Evolutionary conservation across 495 filamentous ascomycete genomes (phyloP), one percentile per base, ranked within the genome.

Genomic region (Penicillium lividum): DNA sequence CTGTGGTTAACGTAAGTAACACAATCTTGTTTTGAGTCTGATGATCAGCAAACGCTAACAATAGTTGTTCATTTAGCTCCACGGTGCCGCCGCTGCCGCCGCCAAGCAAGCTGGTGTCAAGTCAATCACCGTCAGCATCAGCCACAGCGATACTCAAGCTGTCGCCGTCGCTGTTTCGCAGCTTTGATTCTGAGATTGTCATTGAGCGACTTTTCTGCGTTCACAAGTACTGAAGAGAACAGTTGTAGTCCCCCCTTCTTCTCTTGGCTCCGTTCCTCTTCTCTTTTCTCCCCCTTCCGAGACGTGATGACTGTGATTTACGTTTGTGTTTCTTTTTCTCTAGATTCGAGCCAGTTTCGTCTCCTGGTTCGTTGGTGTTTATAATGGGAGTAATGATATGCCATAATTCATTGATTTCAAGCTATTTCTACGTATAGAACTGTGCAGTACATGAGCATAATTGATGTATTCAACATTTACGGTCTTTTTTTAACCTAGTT

Each of bases 141-240:
- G 92, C 59, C 95, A 99, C 70, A 93, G 86, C 43, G 93, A 97
- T 62, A 83, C 80, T 33, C 93, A 98, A 72, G 91, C 93, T 51
- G 90, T 97, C 60, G 94, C 94, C 33, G 88, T 99, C 68, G 94
- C 95, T 3, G 86, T 94, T 47, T 85, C 90, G n/a, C 83, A 82
- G 33, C 88, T 91, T 58, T 89, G 82, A 74, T 51, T 34, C 27
- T 57, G 27, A 27, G 47, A 36, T 52, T 54, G 29, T 34, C 31
- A 22, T 52, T 38, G 11, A 52, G 49, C 31, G 5, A 22, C 28
- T 33, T 34, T 38, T 16, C 44, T 36, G 30, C 44, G 49, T 31
- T 55, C 33, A 55, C 51, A 60, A 33, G 34, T 36, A 46, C 27
- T 36, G 51, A 46, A 36, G n/a, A 42, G 28, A 47, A 42, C 43